Conservation (phyloP, 768 basidiomycete genomes). For the Sporobolomyces phaffii region DNA sequence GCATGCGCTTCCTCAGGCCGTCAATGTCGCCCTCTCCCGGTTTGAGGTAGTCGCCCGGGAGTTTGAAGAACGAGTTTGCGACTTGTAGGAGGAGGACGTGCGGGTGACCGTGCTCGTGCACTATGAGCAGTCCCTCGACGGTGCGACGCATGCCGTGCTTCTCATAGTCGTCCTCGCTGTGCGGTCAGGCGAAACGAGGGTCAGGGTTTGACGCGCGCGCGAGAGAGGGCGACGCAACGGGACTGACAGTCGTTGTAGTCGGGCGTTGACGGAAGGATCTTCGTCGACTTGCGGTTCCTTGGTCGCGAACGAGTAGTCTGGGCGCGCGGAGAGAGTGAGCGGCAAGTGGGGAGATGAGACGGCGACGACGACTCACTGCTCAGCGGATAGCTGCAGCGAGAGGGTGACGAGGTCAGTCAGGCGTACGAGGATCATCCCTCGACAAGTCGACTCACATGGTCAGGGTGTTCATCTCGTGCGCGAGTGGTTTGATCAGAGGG, state of each 20-base stretch:
- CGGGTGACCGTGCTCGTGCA: slow-evolving; percentile 85
- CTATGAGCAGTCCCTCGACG: slow-evolving; percentile 65
- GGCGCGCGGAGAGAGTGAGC: slow-evolving; percentile 58
- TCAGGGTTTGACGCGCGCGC: background rate
- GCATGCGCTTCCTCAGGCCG: slow-evolving; percentile 79
- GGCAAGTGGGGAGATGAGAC: slow-evolving; percentile 61
- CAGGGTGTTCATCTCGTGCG: slow-evolving; percentile 9
- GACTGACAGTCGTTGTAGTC: slow-evolving; percentile 67
- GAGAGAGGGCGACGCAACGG: background rate
- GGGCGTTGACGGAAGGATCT: slow-evolving; percentile 89
- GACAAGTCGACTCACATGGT: slow-evolving; percentile 7
- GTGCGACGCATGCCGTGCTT: slow-evolving; percentile 95
- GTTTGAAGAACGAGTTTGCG: slow-evolving; percentile 97
- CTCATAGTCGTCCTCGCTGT: slow-evolving; percentile 80
- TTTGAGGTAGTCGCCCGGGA: slow-evolving; percentile 97
- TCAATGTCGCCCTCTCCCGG: slow-evolving; percentile 89
- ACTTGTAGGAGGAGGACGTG: slow-evolving; percentile 98
- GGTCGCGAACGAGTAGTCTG: slow-evolving; percentile 88
- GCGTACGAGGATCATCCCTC: background rate
- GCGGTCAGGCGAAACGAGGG: too few species aligned
- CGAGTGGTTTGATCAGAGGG: too few species aligned
- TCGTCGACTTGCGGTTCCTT: slow-evolving; percentile 90
- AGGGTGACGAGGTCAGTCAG: background rate
- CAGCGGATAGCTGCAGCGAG: slow-evolving; percentile 32
- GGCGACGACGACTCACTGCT: slow-evolving; percentile 24